Percentiles rank a stretch among this genome's conserved stretches.
Evolutionary conservation across 345 rosid genomes (phyloP).

Genomic region (Aegle marmelos): DNA sequence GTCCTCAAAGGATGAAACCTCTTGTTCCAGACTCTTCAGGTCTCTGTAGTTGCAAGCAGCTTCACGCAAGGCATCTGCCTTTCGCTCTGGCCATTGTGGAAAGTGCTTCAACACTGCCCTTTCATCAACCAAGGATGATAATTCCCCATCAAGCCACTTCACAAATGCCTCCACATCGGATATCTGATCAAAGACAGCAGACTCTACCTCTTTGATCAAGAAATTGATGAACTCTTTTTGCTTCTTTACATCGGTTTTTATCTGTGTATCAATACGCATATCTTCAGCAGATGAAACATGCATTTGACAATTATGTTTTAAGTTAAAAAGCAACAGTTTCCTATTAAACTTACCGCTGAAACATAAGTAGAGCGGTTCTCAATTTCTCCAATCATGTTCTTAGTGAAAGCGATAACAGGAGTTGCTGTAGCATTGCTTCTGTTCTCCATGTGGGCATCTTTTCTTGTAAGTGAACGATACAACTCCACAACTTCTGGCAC

Average conservation of each 20-base stretch:
- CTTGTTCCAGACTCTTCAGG: slow-evolving; percentile 55
- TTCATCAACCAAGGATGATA: slow-evolving; percentile 83
- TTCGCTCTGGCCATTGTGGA: slow-evolving; percentile 87
- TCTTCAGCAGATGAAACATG: neutral
- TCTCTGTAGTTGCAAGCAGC: slow-evolving; percentile 76
- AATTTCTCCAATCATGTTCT: slow-evolving; percentile 93
- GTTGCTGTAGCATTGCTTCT: slow-evolving; percentile 36
- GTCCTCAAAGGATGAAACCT: slow-evolving; percentile 56
- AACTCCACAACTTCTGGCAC: slow-evolving; percentile 81
- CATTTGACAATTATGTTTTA: neutral
- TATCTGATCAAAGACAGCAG: slow-evolving; percentile 56
- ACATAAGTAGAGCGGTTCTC: slow-evolving; percentile 90
- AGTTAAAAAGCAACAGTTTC: neutral
- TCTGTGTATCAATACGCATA: slow-evolving; percentile 35
- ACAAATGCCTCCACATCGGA: slow-evolving; percentile 72
- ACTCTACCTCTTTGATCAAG: slow-evolving; percentile 72
- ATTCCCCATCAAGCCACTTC: slow-evolving; percentile 78
- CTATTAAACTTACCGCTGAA: slow-evolving; percentile 68
- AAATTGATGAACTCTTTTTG: slow-evolving; percentile 63
- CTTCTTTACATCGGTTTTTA: slow-evolving; percentile 78
- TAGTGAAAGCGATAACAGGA: slow-evolving; percentile 39
- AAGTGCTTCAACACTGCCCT: slow-evolving; percentile 96
- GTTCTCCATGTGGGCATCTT: slow-evolving; percentile 51
- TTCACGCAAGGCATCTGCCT: slow-evolving; percentile 84
- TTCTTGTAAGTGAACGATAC: slow-evolving; percentile 75